Evolutionary conservation across 2,329 filamentous ascomycete genomes (phyloP).

Genomic region (Penicillium sp.): DNA sequence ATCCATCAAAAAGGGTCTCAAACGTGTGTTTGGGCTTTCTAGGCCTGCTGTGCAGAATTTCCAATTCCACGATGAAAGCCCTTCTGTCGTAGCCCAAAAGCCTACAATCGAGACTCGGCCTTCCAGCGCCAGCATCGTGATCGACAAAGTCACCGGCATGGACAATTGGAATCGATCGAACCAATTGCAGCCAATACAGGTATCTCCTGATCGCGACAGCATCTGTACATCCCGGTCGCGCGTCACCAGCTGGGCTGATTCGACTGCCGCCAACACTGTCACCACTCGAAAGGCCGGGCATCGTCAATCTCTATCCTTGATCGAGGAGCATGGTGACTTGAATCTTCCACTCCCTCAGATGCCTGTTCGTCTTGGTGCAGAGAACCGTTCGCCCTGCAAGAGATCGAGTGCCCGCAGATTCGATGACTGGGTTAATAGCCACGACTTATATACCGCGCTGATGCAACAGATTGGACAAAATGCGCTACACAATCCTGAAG

Average conservation of each 20-base stretch:
- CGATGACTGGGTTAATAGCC: slow-evolving; percentile 34
- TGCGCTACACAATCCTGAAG: slow-evolving; percentile 17
- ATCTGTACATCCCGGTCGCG: slow-evolving; percentile 40
- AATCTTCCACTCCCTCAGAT: slow-evolving; percentile 13
- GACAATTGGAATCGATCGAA: not conserved
- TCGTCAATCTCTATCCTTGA: slow-evolving; percentile 42
- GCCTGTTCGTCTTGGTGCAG: not conserved
- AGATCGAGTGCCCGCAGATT: slow-evolving; percentile 14
- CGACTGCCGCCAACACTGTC: slow-evolving; percentile 44
- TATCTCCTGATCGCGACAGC: slow-evolving; percentile 33
- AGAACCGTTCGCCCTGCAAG: slow-evolving; percentile 12
- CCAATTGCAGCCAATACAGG: slow-evolving; percentile 21
- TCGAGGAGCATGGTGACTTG: slow-evolving; percentile 41
- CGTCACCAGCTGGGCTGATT: slow-evolving; percentile 51
- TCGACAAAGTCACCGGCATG: not conserved
- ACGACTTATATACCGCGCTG: slow-evolving; percentile 45
- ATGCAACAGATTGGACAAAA: slow-evolving; percentile 40
- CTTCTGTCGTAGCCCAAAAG: not conserved
- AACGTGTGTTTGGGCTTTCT: slow-evolving; percentile 40
- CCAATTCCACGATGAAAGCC: not conserved
- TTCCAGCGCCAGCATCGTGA: not conserved
- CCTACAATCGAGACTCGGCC: not conserved
- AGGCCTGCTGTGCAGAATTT: slow-evolving; percentile 14
- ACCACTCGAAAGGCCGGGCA: slow-evolving; percentile 32
- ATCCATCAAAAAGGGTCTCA: slow-evolving; percentile 43